Evolutionary conservation across 106 monocot species (phyloP).

Genomic region (Allium cepa): DNA sequence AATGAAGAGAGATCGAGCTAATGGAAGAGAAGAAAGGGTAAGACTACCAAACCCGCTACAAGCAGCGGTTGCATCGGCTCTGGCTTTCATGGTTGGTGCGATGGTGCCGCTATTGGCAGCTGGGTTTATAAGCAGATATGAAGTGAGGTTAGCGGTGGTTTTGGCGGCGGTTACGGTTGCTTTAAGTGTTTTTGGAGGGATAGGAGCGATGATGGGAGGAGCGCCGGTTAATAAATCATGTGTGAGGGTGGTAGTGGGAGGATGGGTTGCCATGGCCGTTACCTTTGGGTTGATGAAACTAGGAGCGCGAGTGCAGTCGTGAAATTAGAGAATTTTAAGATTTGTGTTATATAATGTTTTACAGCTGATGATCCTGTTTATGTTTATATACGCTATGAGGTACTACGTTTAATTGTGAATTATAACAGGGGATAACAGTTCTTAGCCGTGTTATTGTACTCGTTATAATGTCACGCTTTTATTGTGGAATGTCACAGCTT

Average conservation of each 20-base stretch:
- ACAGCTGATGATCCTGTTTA: no score
- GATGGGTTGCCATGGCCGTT: conserved; percentile 48
- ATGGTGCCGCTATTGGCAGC: conserved; percentile 39
- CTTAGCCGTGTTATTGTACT: no score
- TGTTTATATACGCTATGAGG: no score
- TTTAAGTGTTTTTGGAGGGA: conserved; percentile 27
- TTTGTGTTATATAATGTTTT: no score
- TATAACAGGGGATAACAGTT: no score
- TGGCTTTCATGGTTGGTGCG: conserved; percentile 43
- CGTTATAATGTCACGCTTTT: no score
- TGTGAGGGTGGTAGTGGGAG: conserved; percentile 36
- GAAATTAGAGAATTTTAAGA: no score
- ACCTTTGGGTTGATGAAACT: conserved; percentile 42
- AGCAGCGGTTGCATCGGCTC: conserved; percentile 39
- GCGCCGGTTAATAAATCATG: conserved; percentile 18
- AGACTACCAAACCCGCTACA: conserved; percentile 35
- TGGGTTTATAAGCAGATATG: conserved; percentile 30
- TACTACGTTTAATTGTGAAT: no score
- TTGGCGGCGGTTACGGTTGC: conserved; percentile 16
- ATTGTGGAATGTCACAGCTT: no score
- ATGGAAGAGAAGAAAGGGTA: not conserved
- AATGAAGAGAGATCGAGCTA: conserved; percentile 10
- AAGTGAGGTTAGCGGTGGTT: conserved; percentile 34
- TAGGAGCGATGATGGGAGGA: conserved; percentile 34
- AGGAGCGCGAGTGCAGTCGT: no score